Evolutionary conservation across 1,139 yeast species (phyloP), one percentile per base, ranked within the genome.

Genomic region (Zhuliangozyma blackwelliae): DNA sequence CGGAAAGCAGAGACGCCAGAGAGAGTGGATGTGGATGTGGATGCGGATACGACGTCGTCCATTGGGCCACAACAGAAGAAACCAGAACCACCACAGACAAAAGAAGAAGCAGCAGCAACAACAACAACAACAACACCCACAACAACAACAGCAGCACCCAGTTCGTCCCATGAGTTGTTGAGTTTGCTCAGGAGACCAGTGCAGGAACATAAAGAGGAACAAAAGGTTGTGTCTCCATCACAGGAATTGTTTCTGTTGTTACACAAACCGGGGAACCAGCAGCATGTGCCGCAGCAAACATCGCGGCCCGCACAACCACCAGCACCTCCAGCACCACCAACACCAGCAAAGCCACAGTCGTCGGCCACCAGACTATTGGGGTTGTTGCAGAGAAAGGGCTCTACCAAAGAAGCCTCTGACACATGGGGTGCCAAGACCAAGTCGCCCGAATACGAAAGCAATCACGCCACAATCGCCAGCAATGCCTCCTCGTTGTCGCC

Each of bases 181-280:
- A 16, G 16, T 16, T 16, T 16, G 16, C 16, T 16, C 16, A 16
- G 16, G 16, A 16, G 16, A 16, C 16, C 16, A 16, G 16, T 16
- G 16, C 16, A 16, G 16, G 16, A 16, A 16, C 16, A 16, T 16
- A 16, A 16, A 4, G 16, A 16, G 16, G 16, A 16, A 16, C 16
- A 16, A 16, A 16, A 16, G 16, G 16, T 16, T 16, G 4, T 16
- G 16, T 16, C 16, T 16, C 16, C 16, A 16, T 16, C 47, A n/a
- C 38, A 46, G 33, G 53, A 50, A 27, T 40, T 63, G 20, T 46
- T 61, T 28, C 54, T 57, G 7, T 38, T 62, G 34, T 51, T 62
- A 25, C 48, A 48, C 20, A 43, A 34, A 29, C 45, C 46, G 9
- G 27, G 16, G 16, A n/a, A n/a, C n/a, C 16, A 16, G 4, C 16